Base-by-base conservation (phyloP, 139 green algal species). In the Raphidocelis subcapitata region DNA sequence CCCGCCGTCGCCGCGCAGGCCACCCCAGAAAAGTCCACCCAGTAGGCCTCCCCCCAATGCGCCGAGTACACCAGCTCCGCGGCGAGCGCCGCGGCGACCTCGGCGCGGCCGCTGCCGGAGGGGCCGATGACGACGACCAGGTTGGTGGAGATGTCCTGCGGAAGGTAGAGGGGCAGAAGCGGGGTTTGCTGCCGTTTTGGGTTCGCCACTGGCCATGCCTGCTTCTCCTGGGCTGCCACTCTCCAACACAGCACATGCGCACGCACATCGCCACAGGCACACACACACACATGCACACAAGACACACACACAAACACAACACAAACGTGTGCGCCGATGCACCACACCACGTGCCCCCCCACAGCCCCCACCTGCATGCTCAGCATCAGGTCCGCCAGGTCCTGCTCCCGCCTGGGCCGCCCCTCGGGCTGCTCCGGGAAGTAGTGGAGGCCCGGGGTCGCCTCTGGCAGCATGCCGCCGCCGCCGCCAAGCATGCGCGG, bases 11-110 rank as follows among this genome's bases (percentile, higher is more conserved):
- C 56, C 36, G 70, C 63, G 26, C 61, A 75, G 41, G 21, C 36
- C 8, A 77, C 69, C 1, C 76, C 76, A 32, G 46, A 31, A 26
- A 82, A 52, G 51, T 82, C 76, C 28, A 79, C 63, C 76, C 76
- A 82, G 65, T 82, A 82, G 2, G 76, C 76, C 60, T 82, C 70
- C 44, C 52, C 74, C 76, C 76, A 82, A 35, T 82, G 71, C 20
- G 62, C 49, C 3, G 52, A 47, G n/a, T 33, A 55, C 32, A 79
- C 57, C 3, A 82, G 67, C 28, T 71, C 66, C 51, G 70, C 33
- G 4, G 76, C 52, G 32, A 82, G 62, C 36, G 56, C 63, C 36
- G 62, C 66, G 2, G 76, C 76, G 23, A 77, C 41, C 54, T 67
- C 49, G 71, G 49, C 63, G 28, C 70, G 49, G 14, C 70, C 70